Conservation (phyloP, 257 asterid species). For the Fraxinus cuspidata region DNA sequence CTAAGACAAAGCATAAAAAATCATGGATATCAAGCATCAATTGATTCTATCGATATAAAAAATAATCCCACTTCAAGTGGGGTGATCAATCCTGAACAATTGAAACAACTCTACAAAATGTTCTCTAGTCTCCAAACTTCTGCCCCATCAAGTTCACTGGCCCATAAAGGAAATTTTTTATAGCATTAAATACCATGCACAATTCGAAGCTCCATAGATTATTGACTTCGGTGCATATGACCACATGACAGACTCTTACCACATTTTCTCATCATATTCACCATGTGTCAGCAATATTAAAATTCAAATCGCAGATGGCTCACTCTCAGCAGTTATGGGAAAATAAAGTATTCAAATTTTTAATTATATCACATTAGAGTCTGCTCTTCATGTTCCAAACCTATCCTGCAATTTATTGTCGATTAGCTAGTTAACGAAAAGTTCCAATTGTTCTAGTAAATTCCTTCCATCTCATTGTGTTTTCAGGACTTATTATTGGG, state of each 20-base stretch:
- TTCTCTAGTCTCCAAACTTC: neutral
- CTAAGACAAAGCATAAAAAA: neutral
- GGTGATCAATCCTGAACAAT: neutral
- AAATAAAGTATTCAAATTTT: neutral
- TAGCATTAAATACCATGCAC: neutral
- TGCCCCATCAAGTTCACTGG: neutral
- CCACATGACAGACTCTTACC: neutral
- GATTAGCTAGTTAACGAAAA: no score
- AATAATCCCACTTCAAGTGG: neutral
- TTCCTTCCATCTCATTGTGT: neutral
- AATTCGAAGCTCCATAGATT: neutral
- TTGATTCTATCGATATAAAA: neutral
- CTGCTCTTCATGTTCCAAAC: neutral
- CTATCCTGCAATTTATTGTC: neutral
- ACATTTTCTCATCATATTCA: neutral
- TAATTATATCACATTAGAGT: neutral
- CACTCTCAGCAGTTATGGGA: neutral
- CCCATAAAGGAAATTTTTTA: neutral
- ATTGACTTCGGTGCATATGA: neutral
- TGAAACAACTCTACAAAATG: neutral
- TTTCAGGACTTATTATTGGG: constrained; percentile 5
- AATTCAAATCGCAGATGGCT: constrained; percentile 3
- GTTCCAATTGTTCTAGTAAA: neutral
- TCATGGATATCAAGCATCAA: neutral
- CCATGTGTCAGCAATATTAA: neutral